Evolutionary conservation across 2,329 filamentous ascomycete species (phyloP).

Genomic region (Albophoma yamanashiensis): DNA sequence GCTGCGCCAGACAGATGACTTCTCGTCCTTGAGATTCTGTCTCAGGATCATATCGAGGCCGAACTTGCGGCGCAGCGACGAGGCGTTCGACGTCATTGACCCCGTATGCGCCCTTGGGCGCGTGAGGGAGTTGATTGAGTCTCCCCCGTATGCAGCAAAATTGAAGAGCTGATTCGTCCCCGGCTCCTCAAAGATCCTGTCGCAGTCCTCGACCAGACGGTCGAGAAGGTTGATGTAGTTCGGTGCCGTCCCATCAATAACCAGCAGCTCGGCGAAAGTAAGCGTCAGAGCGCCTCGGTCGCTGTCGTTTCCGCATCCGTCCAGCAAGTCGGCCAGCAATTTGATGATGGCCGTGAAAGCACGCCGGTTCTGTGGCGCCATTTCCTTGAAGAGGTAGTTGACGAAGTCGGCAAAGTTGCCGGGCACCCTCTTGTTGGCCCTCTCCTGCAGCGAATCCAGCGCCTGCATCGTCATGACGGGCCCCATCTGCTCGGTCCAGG

Average conservation of each 20-base stretch:
- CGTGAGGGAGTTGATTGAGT: conserved; percentile 46
- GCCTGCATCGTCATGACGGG: conserved; percentile 64
- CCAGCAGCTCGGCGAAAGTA: conserved; percentile 79
- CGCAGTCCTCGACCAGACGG: conserved; percentile 79
- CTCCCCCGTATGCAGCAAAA: conserved; percentile 34
- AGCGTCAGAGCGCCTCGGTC: conserved; percentile 81
- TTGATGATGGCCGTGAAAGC: conserved; percentile 79
- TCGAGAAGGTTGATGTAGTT: conserved; percentile 84
- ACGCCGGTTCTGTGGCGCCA: conserved; percentile 60
- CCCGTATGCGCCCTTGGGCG: conserved; percentile 54
- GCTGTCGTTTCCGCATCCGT: conserved; percentile 83
- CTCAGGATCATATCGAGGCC: conserved; percentile 67
- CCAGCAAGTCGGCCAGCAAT: conserved; percentile 75
- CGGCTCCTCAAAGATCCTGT: conserved; percentile 70
- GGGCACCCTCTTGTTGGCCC: conserved; percentile 54
- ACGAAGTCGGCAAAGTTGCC: conserved; percentile 65
- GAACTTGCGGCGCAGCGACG: conserved; percentile 75
- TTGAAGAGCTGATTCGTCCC: conserved; percentile 28
- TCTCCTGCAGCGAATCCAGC: conserved; percentile 63
- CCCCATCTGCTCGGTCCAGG: conserved; percentile 83
- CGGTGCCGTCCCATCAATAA: conserved; percentile 64
- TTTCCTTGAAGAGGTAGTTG: conserved; percentile 51
- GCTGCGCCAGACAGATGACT: conserved; percentile 74
- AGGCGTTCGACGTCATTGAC: conserved; percentile 76
- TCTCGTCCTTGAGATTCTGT: conserved; percentile 69